Base-by-base conservation (phyloP, 2,329 filamentous ascomycete genomes). In the Nemania diffusa region DNA sequence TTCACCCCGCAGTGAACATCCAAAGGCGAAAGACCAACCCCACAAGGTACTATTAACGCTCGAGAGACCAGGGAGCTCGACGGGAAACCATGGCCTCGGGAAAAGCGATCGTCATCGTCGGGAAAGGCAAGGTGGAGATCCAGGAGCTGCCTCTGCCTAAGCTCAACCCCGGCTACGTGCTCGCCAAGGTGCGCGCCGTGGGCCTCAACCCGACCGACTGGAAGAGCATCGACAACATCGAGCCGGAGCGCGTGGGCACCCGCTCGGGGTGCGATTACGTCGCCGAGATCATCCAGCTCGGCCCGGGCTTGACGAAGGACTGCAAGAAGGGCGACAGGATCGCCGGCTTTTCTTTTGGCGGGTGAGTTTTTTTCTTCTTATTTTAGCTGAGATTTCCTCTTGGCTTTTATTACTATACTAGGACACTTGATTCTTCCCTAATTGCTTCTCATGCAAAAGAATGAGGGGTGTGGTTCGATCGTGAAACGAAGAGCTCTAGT, bases 291-390 rank as follows among this genome's bases (percentile, higher is more conserved):
- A 80, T 83, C 42, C 79, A 82, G 59, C 77, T 86, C 26, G 84
- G 84, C 8, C 61, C 72, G 3, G 79, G 78, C 37, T 81, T 83
- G 22, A 81, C 75, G 17, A 81, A 81, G 68, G 62, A 73, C 5
- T 81, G 84, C 65, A 80, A 80, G 71, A 80, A 80, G 60, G 85
- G 85, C 2, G 84, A 87, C 66, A 80, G 84, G 46, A 76, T 86
- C 34, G 73, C 75, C 26, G 84, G 84, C 5, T 57, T 59, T 9
- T 48, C 61, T 8, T 64, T 61, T 44, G 70, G 70, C 53, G 65
- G 62, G 76, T 78, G 64, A 68, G 73, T 69, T n/a, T 13, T 15
- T 27, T 32, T 27, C 8, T 9, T 27, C 27, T 17, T 5, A 56
- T 46, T 46, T 32, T 32, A 32, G n/a, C n/a, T 11, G 13, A 34